A percentile compares a stretch with the other conserved stretches of the same genome.
These are phyloP conservation scores for Friedmanniomyces endolithicus DNA, from an alignment of 495 filamentous ascomycete genomes.

Conservation along the genomic window DNA sequence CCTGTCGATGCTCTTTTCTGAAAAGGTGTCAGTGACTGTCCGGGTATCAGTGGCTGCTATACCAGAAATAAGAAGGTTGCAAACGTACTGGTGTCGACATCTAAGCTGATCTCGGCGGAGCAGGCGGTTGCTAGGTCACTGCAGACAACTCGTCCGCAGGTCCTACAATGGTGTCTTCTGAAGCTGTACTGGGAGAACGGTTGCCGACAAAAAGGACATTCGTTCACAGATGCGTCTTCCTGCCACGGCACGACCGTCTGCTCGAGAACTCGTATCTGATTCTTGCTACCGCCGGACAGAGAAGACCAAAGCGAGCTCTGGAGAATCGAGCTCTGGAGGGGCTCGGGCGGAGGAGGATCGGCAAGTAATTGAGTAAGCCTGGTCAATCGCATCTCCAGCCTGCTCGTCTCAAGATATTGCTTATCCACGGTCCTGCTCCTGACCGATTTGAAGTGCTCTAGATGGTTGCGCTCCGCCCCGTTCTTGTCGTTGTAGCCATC, in stretches of 20 bases:
- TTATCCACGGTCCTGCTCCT: slow-evolving; percentile 71
- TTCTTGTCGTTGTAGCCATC: slow-evolving; percentile 75
- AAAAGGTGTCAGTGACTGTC: slow-evolving; percentile 35
- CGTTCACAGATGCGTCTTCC: slow-evolving; percentile 66
- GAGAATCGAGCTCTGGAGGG: slow-evolving; percentile 45
- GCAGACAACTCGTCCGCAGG: slow-evolving; percentile 87
- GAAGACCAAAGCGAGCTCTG: slow-evolving; percentile 47
- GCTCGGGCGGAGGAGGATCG: slow-evolving; percentile 44
- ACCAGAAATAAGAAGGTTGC: neutral
- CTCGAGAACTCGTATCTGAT: slow-evolving; percentile 65
- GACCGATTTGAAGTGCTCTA: slow-evolving; percentile 49
- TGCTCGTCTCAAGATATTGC: slow-evolving; percentile 68
- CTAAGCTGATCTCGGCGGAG: slow-evolving; percentile 70
- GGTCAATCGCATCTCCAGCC: slow-evolving; percentile 82
- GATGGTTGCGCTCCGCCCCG: slow-evolving; percentile 57
- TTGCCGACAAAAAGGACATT: slow-evolving; percentile 88
- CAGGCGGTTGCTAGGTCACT: slow-evolving; percentile 73
- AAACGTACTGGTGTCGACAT: slow-evolving; percentile 56
- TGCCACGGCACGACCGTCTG: slow-evolving; percentile 92
- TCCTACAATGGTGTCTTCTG: slow-evolving; percentile 82
- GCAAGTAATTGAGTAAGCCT: slow-evolving; percentile 77
- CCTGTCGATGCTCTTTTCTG: slow-evolving; percentile 49
- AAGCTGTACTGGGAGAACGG: slow-evolving; percentile 84
- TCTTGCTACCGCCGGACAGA: slow-evolving; percentile 43
- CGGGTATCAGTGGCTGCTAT: slow-evolving; percentile 15